Evolutionary conservation across 2,329 filamentous ascomycete species (phyloP), one percentile per base, ranked within the genome.

Genomic region (Phoma sp.): DNA sequence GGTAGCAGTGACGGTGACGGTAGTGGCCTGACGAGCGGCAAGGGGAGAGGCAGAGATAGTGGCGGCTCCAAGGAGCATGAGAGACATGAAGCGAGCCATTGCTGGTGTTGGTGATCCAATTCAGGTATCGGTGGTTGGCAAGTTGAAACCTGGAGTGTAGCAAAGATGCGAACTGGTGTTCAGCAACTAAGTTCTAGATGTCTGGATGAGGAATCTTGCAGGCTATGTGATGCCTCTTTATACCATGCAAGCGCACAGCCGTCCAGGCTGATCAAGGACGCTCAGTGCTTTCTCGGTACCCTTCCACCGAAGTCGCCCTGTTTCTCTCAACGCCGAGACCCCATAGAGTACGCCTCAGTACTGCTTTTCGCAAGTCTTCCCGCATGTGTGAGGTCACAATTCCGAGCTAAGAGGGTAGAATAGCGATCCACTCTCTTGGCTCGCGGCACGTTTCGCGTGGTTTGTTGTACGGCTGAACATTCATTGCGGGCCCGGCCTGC

Each of bases 31-130:
- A 36, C 68, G 64, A 29, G 53, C 58, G 19, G 59, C 48, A 19
- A 67, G 57, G 39, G 69, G 72, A 17, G 65, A 67, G n/a, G 71
- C 70, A 29, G 70, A 46, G 33, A 59, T 58, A 27, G 58, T 59
- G n/a, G 68, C 67, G 13, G 63, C 69, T 61, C 64, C 68, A 46
- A 69, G 56, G 52, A 70, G 63, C 46, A 69, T 33, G 27, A 71
- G 45, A 38, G 61, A 61, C 25, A 62, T 64, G 43, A 60, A 51
- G 43, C 57, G 61, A 46, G 61, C 54, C 70, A 73, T 74, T 57
- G 35, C 59, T 55, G 53, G 36, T 12, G n/a, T 10, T 33, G 25
- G 19, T 12, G 45, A 41, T 51, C 41, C 40, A 37, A 24, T 43
- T 29, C 25, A 51, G 39, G 43, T 51, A 31, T 24, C 29, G 22